Conservation (phyloP, 2,329 filamentous ascomycete species). For the Colletotrichum camelliae region DNA sequence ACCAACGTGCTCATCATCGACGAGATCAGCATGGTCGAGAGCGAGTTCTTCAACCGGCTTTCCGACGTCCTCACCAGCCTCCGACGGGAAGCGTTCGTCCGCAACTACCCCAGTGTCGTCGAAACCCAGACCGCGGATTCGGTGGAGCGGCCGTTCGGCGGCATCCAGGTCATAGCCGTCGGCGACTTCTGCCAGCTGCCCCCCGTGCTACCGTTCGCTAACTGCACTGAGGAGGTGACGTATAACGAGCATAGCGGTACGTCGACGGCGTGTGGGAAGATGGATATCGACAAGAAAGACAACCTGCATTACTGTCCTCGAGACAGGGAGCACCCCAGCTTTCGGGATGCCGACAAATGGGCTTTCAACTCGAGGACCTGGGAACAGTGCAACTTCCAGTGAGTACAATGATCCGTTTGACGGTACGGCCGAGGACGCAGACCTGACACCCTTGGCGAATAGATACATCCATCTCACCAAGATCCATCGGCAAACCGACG, state of each 20-base stretch:
- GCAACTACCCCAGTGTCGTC: neutral
- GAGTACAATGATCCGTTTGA: neutral
- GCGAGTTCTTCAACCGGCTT: constrained; percentile 64
- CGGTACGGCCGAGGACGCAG: neutral
- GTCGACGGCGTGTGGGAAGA: neutral
- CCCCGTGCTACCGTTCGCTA: neutral
- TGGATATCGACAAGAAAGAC: neutral
- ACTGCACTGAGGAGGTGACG: neutral
- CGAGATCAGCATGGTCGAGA: constrained; percentile 71
- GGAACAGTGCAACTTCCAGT: constrained; percentile 55
- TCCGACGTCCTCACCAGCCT: constrained; percentile 50
- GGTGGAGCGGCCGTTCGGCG: neutral
- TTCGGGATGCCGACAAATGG: constrained; percentile 59
- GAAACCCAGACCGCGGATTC: neutral
- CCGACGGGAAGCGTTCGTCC: neutral
- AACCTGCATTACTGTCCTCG: neutral
- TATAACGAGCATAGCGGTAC: accelerated
- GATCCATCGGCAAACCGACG: constrained; percentile 64
- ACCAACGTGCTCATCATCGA: constrained; percentile 67
- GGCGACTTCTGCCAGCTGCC: constrained; percentile 9
- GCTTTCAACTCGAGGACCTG: constrained; percentile 63
- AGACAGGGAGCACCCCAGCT: neutral
- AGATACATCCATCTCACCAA: constrained; percentile 54
- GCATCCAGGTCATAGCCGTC: neutral
- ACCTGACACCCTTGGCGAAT: neutral